These are phyloP conservation scores for Mucor racemosus DNA, from an alignment of 371 early-diverging fungal species.

Conservation along the genomic window DNA sequence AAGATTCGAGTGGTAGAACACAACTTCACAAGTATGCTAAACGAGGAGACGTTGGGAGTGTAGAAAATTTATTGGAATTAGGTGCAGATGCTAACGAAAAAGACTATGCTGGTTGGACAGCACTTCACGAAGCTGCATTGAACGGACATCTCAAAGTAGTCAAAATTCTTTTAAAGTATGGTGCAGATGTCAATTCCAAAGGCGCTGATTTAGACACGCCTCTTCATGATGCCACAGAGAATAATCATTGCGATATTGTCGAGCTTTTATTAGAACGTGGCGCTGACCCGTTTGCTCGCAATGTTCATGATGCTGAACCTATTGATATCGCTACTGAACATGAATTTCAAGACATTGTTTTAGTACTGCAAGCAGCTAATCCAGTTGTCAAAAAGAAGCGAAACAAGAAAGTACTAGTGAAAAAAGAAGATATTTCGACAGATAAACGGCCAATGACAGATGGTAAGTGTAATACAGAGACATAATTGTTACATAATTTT, in stretches of 20 bases:
- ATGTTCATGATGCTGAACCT: slow-evolving; percentile 59
- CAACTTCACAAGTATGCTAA: slow-evolving; percentile 59
- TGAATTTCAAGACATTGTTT: slow-evolving; percentile 49
- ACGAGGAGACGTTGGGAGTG: slow-evolving; percentile 55
- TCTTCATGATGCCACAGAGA: slow-evolving; percentile 82
- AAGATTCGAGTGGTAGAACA: slow-evolving; percentile 61
- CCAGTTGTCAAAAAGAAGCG: slow-evolving; percentile 23
- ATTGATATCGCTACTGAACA: slow-evolving; percentile 59
- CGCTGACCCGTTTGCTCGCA: slow-evolving; percentile 57
- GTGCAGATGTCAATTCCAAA: slow-evolving; percentile 71
- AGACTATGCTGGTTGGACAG: slow-evolving; percentile 80
- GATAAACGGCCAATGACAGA: slow-evolving; percentile 5
- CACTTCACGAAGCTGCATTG: slow-evolving; percentile 78
- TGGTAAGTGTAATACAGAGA: background rate
- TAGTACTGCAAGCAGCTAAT: slow-evolving; percentile 26
- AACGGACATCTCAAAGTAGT: slow-evolving; percentile 67
- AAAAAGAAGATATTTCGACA: background rate
- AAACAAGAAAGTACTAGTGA: background rate
- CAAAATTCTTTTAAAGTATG: slow-evolving; percentile 65
- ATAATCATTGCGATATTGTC: slow-evolving; percentile 70
- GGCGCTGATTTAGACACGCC: slow-evolving; percentile 78
- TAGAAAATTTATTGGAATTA: slow-evolving; percentile 57
- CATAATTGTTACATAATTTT: background rate
- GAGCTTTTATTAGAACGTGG: slow-evolving; percentile 64
- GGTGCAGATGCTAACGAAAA: slow-evolving; percentile 76